phyloP scores from a whole-genome alignment of 176 grass and related monocot species.

The Paspalum notatum region DNA sequence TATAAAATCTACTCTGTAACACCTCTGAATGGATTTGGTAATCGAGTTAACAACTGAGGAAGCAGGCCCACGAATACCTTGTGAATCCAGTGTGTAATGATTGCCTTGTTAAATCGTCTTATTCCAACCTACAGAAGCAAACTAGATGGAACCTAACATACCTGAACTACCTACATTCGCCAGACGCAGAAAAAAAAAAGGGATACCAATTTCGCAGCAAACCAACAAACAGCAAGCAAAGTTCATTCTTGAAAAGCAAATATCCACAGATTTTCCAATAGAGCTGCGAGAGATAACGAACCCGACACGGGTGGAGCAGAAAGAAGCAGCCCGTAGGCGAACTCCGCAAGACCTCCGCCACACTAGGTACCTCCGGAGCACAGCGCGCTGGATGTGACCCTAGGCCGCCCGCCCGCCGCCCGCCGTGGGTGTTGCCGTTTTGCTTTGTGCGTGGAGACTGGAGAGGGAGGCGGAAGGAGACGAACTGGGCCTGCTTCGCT shows the following conservation, averaged over 20 bases:
- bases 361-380: background rate
- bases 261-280: too few relatives aligned
- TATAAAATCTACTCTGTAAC: background rate
- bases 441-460: too few relatives aligned
- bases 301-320: background rate
- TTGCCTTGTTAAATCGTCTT: background rate
- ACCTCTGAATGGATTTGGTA: background rate
- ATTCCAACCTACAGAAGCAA: background rate
- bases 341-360: background rate
- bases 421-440: too few relatives aligned
- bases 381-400: background rate
- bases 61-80: background rate
- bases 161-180: background rate
- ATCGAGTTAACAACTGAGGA: background rate
- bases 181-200: background rate
- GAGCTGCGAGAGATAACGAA: too few relatives aligned
- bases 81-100: background rate
- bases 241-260: too few relatives aligned
- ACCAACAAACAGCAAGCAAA: background rate
- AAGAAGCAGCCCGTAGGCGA: background rate
- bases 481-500: too few relatives aligned
- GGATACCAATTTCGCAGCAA: background rate
- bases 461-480: too few relatives aligned
- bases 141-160: background rate
- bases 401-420: background rate